Conservation (phyloP, 1,139 yeast species). For the Waltiozyma sp. region DNA sequence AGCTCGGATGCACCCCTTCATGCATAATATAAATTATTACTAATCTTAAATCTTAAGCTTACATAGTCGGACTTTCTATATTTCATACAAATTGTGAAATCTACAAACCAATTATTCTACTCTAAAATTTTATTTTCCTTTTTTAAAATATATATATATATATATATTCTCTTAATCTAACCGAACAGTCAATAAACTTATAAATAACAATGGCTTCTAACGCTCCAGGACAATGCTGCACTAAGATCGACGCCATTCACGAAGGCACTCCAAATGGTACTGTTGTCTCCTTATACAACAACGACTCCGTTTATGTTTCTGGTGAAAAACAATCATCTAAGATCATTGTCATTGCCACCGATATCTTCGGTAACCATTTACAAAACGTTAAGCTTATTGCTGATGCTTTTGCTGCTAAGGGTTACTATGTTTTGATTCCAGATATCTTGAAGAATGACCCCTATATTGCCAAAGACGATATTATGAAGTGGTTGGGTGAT, state of each 20-base stretch:
- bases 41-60: too few species aligned
- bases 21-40: too few species aligned
- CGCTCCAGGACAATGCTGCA: constrained; percentile 42
- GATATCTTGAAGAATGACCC: constrained; percentile 57
- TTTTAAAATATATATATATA: too few species aligned
- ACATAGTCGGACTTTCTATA: too few species aligned
- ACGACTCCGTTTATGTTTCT: constrained; percentile 12
- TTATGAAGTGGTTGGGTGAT: constrained; percentile 37
- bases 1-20: too few species aligned
- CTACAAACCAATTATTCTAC: too few species aligned
- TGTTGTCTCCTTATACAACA: constrained; percentile 17
- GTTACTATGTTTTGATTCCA: constrained; percentile 60
- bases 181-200: background rate
- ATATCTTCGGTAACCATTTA: constrained; percentile 51
- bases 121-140: too few species aligned
- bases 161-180: background rate
- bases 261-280: constrained; percentile 19
- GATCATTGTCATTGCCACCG: constrained; percentile 54
- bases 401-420: constrained; percentile 56
- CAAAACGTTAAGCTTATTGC: constrained; percentile 49
- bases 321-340: constrained; percentile 25
- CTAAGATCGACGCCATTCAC: constrained; percentile 28
- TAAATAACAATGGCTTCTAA: constrained; percentile 38
- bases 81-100: too few species aligned
- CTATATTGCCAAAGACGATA: constrained; percentile 16